Base-by-base conservation (phyloP, 352 stramenopile genomes). In the Globisporangium megalacanthum region DNA sequence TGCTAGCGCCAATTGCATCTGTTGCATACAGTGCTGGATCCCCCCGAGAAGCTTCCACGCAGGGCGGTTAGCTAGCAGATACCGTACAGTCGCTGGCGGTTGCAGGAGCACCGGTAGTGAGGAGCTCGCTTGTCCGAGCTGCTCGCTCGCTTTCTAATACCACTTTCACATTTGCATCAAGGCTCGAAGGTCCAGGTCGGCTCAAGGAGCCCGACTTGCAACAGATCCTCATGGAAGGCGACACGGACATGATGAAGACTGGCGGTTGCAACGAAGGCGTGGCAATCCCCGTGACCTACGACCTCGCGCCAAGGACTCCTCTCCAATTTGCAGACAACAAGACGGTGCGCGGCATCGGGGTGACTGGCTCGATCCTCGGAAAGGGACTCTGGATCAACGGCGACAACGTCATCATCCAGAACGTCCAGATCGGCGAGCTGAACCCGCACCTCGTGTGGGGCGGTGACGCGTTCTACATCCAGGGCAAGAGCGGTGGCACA, bases 341-440 rank as follows among this genome's bases (percentile, higher is more conserved):
- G 63, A 85, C 75, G 2, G 56, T 85, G 0, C 62, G 72, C 14
- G 72, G 75, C 17, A 65, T 74, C 33, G 70, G 68, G 20, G 68
- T 31, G 8, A 65, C 53, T 7, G 72, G 68, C 7, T 62, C 78
- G 37, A 63, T 80, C 46, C 53, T 66, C 52, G 72, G 74, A 51
- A 81, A 81, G 42, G 74, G 74, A 0, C n/a, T 82, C 6, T 54
- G 42, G 42, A 67, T 83, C 56, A 22, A 17, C 5, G 72, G 71
- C 22, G 42, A 57, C 52, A 83, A 82, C 55, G 71, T 81, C 22
- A 81, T 86, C 44, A 39, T 83, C 14, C 73, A 83, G 60, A 83
- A 86, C 52, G 65, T 86, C 46, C 60, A 81, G 63, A 77, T 86
- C 62, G 78, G 61, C 17, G 58, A 86, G 48, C 50, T 86, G 17